Percentiles rank a stretch among this genome's conserved stretches.
Conservation (phyloP, 2,329 filamentous ascomycete genomes). For the Venturia aucupariae region DNA sequence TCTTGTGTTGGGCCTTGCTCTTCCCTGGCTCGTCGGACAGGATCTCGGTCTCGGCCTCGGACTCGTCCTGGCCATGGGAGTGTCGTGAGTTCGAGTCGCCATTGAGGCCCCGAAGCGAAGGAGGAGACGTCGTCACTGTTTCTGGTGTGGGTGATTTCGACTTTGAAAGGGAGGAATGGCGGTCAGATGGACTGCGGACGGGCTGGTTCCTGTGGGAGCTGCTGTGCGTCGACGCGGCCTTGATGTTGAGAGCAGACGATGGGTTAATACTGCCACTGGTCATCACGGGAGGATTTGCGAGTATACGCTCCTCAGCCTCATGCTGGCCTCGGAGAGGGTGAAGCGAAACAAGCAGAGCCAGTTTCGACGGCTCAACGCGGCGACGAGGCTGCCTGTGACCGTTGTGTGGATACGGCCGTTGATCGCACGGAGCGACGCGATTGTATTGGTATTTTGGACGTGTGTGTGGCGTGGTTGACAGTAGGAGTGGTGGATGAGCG, state of each 20-base stretch:
- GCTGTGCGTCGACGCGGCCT: background rate
- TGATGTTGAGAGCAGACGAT: background rate
- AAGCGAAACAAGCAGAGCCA: constrained; percentile 13
- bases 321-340: constrained; percentile 12
- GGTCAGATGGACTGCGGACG: constrained; percentile 14
- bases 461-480: background rate
- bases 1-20: constrained; percentile 30
- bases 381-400: background rate
- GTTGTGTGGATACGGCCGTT: background rate
- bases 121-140: constrained; percentile 1
- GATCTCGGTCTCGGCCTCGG: constrained; percentile 42
- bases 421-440: constrained; percentile 3
- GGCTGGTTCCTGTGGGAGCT: constrained; percentile 12
- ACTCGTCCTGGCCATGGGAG: constrained; percentile 31
- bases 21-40: constrained; percentile 32
- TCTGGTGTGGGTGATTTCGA: constrained; percentile 11
- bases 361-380: constrained; percentile 5
- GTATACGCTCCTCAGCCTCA: constrained; percentile 13
- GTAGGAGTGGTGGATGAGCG: background rate
- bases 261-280: constrained; percentile 10
- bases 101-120: constrained; percentile 10
- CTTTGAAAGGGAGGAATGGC: constrained; percentile 12
- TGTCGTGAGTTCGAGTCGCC: constrained; percentile 1
- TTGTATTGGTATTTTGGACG: background rate
- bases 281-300: constrained; percentile 12